Evolutionary conservation across 2,329 filamentous ascomycete genomes (phyloP).

Genomic region (Allantophomopsis lycopodina): DNA sequence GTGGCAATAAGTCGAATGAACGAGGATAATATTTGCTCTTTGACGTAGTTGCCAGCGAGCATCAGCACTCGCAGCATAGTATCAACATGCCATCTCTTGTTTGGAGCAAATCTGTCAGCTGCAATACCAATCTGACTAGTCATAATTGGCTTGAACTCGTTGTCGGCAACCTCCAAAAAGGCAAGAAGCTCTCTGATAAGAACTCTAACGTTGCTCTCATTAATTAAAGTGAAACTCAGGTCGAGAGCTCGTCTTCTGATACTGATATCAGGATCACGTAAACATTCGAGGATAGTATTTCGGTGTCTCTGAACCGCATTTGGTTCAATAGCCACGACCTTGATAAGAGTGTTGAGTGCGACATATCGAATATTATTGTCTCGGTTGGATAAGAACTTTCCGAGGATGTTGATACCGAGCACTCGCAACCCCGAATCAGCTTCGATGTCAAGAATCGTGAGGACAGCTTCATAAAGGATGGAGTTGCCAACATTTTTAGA

Average conservation of each 20-base stretch:
- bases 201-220: constrained; percentile 89
- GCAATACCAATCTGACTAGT: constrained; percentile 96
- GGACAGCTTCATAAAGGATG: constrained; percentile 92
- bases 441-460: constrained; percentile 95
- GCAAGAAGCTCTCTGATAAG: constrained; percentile 86
- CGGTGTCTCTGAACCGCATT: constrained; percentile 95
- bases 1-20: constrained; percentile 94
- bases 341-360: constrained; percentile 91
- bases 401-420: constrained; percentile 92
- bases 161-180: constrained; percentile 93
- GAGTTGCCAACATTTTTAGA: constrained; percentile 98
- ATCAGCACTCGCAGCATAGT: constrained; percentile 93
- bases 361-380: constrained; percentile 99
- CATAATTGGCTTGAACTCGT: constrained; percentile 98
- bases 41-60: constrained; percentile 90
- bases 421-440: constrained; percentile 91
- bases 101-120: constrained; percentile 88
- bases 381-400: constrained; percentile 95
- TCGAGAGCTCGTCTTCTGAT: constrained; percentile 92
- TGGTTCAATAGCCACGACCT: constrained; percentile 94
- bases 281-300: constrained; percentile 92
- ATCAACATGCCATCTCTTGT: constrained; percentile 97
- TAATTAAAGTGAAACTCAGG: constrained; percentile 95
- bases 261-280: constrained; percentile 95
- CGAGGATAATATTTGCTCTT: constrained; percentile 93